Conservation (phyloP, 2,329 filamentous ascomycete species). For the Grosmannia huntii region DNA sequence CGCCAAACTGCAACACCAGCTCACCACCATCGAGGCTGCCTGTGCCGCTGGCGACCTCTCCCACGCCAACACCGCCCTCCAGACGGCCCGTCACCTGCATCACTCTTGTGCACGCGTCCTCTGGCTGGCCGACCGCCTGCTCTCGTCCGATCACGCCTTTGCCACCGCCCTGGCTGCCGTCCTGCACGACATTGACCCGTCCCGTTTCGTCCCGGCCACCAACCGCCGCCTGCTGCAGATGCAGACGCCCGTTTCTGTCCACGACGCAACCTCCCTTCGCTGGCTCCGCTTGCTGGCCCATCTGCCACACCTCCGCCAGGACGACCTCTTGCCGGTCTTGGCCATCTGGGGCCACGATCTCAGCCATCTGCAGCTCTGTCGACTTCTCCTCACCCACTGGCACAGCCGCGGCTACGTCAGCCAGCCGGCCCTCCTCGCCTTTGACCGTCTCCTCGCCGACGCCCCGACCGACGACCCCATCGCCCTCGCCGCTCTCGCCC, state of each 20-base stretch:
- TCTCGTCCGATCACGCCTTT: neutral
- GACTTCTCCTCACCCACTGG: conserved; percentile 20
- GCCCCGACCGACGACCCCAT: neutral
- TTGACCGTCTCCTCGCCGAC: neutral
- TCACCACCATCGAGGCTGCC: neutral
- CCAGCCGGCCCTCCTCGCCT: neutral
- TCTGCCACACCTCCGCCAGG: conserved; percentile 11
- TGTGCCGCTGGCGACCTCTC: neutral
- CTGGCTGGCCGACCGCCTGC: neutral
- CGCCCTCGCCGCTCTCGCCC: conserved; percentile 16
- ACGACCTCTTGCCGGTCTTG: conserved; percentile 8
- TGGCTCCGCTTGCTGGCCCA: conserved; percentile 12
- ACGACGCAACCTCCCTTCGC: neutral
- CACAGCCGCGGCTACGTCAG: conserved; percentile 16
- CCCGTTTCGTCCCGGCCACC: neutral
- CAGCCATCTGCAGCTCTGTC: conserved; percentile 10
- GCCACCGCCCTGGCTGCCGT: neutral
- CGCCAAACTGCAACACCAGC: neutral
- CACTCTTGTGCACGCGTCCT: neutral
- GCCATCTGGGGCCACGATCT: neutral
- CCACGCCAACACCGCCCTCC: neutral
- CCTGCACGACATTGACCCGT: neutral
- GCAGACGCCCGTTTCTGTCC: neutral
- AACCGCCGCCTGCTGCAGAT: neutral
- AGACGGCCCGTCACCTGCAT: neutral